Conservation (phyloP, 1,139 yeast species). For the Saccharomycopsis hybrid region DNA sequence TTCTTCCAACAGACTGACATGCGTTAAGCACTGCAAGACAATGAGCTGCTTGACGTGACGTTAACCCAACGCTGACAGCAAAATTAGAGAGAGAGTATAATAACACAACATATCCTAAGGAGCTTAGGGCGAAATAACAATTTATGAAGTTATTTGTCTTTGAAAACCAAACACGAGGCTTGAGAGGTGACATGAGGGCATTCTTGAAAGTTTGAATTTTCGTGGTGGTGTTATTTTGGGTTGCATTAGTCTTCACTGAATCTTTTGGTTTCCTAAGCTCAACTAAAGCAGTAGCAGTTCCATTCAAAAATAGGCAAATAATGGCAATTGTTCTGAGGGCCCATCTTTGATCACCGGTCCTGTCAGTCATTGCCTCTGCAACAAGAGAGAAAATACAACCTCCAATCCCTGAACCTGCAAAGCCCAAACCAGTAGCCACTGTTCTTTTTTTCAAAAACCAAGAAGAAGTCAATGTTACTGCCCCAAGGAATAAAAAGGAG, state of each 20-base stretch:
- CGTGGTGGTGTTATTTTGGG: slow-evolving; percentile 27
- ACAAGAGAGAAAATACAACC: slow-evolving; percentile 34
- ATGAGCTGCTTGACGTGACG: slow-evolving; percentile 40
- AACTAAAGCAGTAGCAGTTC: slow-evolving; percentile 28
- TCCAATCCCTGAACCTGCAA: slow-evolving; percentile 59
- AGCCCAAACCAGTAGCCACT: slow-evolving; percentile 47
- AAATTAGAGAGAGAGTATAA: slow-evolving; percentile 46
- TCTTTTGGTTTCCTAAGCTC: slow-evolving; percentile 22
- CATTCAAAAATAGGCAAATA: slow-evolving; percentile 38
- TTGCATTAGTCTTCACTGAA: slow-evolving; percentile 5
- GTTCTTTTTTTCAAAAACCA: slow-evolving; percentile 57
- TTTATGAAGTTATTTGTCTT: background rate
- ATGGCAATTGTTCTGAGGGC: slow-evolving; percentile 49
- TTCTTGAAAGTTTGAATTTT: slow-evolving; percentile 18
- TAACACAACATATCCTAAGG: slow-evolving; percentile 41
- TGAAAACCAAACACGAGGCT: slow-evolving; percentile 14
- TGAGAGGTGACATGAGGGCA: slow-evolving; percentile 2
- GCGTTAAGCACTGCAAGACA: slow-evolving; percentile 47
- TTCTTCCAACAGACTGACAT: slow-evolving; percentile 50
- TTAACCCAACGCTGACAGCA: slow-evolving; percentile 44
- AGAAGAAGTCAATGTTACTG: slow-evolving; percentile 47
- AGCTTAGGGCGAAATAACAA: slow-evolving; percentile 19
- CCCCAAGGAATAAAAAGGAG: slow-evolving; percentile 55
- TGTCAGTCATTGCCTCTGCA: slow-evolving; percentile 39
- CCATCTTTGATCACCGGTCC: slow-evolving; percentile 50